Conservation (phyloP, 1,139 yeast species). For the Magnusiomyces magnusii region DNA sequence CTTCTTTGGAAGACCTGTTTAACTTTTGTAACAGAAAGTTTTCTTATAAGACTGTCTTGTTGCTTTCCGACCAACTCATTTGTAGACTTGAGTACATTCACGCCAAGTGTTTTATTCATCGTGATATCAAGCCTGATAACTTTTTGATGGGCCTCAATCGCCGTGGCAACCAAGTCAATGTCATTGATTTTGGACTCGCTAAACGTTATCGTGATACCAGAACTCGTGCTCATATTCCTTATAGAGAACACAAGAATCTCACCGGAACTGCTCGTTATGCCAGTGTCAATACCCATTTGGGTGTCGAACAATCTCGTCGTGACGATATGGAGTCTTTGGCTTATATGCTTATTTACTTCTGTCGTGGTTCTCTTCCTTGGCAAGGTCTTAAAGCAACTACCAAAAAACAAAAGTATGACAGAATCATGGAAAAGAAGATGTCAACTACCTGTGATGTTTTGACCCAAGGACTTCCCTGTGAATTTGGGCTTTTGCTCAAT, state of each 20-base stretch:
- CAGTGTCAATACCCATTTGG: constrained; percentile 90
- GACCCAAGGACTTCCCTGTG: constrained; percentile 87
- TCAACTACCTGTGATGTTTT: constrained; percentile 83
- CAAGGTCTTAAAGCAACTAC: constrained; percentile 97
- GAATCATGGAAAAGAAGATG: constrained; percentile 95
- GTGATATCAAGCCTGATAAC: constrained; percentile 89
- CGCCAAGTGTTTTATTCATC: constrained; percentile 88
- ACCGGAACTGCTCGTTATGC: constrained; percentile 99
- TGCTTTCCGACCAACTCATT: constrained; percentile 89
- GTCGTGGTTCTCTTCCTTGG: constrained; percentile 97
- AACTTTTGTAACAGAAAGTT: constrained; percentile 93
- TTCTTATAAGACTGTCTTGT: constrained; percentile 84
- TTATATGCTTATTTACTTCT: constrained; percentile 87
- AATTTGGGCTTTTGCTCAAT: constrained; percentile 80
- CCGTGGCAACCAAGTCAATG: constrained; percentile 90
- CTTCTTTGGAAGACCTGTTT: constrained; percentile 90
- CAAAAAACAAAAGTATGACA: constrained; percentile 92
- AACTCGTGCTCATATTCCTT: constrained; percentile 92
- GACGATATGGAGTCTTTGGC: constrained; percentile 96
- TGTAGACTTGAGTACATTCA: constrained; percentile 94
- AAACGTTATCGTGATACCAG: constrained; percentile 93
- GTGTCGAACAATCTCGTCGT: constrained; percentile 93
- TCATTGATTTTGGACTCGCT: constrained; percentile 95
- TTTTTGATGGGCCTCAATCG: constrained; percentile 96
- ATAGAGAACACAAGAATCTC: constrained; percentile 89